A percentile compares a stretch with the other conserved stretches of the same genome.
phyloP scores from a whole-genome alignment of 2,329 filamentous ascomycete genomes.

The Hypoxylon sp. region DNA sequence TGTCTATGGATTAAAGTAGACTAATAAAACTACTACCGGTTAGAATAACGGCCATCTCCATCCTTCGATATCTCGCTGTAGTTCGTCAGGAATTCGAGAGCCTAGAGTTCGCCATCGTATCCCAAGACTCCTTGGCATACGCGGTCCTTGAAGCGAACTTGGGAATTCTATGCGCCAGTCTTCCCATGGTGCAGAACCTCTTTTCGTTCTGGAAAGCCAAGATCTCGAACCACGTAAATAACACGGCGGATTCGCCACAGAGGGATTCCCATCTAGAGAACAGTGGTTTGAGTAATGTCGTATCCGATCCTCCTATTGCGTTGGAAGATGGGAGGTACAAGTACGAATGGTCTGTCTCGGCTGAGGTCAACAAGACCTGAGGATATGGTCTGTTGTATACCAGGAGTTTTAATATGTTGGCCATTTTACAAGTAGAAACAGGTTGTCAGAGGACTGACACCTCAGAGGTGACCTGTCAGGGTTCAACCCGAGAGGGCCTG shows the following conservation, averaged over 20 bases:
- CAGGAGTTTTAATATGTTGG: neutral
- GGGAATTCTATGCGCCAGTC: conserved; percentile 16
- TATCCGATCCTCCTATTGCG: neutral
- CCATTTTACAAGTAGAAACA: conserved; percentile 36
- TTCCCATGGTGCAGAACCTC: conserved; percentile 17
- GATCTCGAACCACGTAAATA: neutral
- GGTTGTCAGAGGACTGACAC: no score
- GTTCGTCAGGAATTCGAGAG: conserved; percentile 4
- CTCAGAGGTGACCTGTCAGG: no score
- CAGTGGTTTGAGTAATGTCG: neutral
- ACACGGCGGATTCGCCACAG: neutral
- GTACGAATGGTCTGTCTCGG: neutral
- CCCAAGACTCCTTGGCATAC: conserved; percentile 15
- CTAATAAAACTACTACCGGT: neutral
- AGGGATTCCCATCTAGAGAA: neutral
- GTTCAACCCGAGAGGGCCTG: no score
- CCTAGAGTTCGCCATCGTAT: conserved; percentile 3
- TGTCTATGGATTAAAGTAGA: neutral
- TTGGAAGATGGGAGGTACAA: neutral
- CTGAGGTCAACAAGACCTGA: neutral
- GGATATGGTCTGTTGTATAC: neutral
- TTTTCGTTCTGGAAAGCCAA: conserved; percentile 4
- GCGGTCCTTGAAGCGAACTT: conserved; percentile 19
- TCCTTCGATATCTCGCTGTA: neutral
- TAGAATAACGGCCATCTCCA: conserved; percentile 11